phyloP scores from a whole-genome alignment of 768 basidiomycete genomes.

The Rhizopogon vulgaris region DNA sequence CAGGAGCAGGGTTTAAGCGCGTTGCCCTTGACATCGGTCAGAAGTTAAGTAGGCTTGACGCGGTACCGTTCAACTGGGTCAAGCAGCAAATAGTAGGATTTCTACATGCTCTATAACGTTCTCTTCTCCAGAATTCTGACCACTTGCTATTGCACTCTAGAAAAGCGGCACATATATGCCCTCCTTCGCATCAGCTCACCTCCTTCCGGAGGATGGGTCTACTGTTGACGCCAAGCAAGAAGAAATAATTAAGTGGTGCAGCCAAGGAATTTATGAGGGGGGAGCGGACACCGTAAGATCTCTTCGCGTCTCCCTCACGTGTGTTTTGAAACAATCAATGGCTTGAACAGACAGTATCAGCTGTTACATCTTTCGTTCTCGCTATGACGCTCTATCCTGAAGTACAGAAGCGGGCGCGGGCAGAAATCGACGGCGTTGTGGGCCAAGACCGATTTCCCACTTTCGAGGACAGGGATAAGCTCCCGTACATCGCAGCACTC shows the following conservation, averaged over 20 bases:
- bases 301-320: not conserved
- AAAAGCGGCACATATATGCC: not conserved
- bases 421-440: slow-evolving; percentile 21
- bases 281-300: slow-evolving; percentile 21
- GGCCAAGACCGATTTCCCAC: slow-evolving; percentile 17
- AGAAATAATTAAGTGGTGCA: slow-evolving; percentile 13
- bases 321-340: not conserved
- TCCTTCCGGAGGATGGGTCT: not conserved
- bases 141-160: not conserved
- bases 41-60: slow-evolving; percentile 2
- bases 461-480: slow-evolving; percentile 15
- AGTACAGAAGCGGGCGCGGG: slow-evolving; percentile 20
- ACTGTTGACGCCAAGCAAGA: not conserved
- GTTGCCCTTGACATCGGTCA: slow-evolving; percentile 6
- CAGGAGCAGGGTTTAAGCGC: slow-evolving; percentile 14
- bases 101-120: no score
- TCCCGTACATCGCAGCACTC: slow-evolving; percentile 23
- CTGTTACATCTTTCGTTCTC: slow-evolving; percentile 9
- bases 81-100: slow-evolving; percentile 13
- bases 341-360: not conserved
- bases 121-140: not conserved
- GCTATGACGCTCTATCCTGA: slow-evolving; percentile 24
- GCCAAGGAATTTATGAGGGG: slow-evolving; percentile 10
- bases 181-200: not conserved
- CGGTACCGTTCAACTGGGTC: slow-evolving; percentile 9